phyloP scores from a whole-genome alignment of 148 eudicot genomes.

The Vaccinium corymbosum region DNA sequence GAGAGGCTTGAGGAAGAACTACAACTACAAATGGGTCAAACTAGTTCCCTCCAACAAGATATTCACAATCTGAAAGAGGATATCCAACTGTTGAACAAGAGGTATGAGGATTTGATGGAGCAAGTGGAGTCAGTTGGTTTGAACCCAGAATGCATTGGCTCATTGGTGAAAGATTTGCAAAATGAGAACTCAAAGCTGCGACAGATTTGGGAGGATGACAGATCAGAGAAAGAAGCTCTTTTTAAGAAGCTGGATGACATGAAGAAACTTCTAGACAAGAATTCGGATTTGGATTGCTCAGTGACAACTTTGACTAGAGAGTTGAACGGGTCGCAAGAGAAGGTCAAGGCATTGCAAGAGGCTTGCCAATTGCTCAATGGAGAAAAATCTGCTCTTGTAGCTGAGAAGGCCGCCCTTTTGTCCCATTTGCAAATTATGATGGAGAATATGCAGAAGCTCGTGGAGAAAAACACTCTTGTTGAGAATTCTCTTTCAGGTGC shows the following conservation, averaged over 20 bases:
- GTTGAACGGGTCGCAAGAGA: constrained; percentile 50
- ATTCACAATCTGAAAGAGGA: constrained; percentile 58
- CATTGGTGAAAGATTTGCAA: constrained; percentile 51
- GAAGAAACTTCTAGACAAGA: constrained; percentile 50
- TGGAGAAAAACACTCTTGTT: constrained; percentile 61
- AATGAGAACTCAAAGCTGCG: constrained; percentile 68
- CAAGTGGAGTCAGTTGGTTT: constrained; percentile 62
- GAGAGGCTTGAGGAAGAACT: constrained; percentile 79
- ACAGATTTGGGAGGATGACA: constrained; percentile 42
- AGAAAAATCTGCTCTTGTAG: constrained; percentile 59
- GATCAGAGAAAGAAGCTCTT: constrained; percentile 50
- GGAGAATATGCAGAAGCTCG: constrained; percentile 70
- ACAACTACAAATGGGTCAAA: constrained; percentile 49
- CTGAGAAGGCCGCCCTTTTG: constrained; percentile 68
- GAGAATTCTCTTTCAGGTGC: constrained; percentile 71
- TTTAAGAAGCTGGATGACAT: constrained; percentile 45
- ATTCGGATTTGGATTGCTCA: constrained; percentile 37
- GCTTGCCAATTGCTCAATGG: constrained; percentile 42
- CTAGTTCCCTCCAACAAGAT: constrained; percentile 53
- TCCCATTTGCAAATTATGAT: constrained; percentile 72
- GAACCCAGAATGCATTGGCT: constrained; percentile 48
- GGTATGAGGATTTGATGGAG: constrained; percentile 51
- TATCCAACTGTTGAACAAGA: constrained; percentile 47
- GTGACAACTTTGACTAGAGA: constrained; percentile 46
- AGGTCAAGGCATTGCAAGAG: constrained; percentile 49